Evolutionary conservation across 495 filamentous ascomycete species (phyloP), one percentile per base, ranked within the genome.

Genomic region (Tuber indicum): DNA sequence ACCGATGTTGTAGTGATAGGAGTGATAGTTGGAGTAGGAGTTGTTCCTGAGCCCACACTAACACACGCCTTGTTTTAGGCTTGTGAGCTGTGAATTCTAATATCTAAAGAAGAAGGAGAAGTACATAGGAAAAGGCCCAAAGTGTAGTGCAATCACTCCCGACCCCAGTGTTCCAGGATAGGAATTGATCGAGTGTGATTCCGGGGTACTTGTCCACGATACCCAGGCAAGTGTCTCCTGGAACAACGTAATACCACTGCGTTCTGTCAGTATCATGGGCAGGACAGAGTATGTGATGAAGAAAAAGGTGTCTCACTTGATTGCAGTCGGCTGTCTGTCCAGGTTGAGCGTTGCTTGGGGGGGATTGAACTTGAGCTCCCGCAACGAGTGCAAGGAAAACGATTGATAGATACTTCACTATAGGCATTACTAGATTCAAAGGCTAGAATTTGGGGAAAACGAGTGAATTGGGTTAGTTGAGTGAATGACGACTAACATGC

Each of bases 101-200:
- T 6, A 23, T n/a, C 47, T 52, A n/a, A 10, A n/a, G 21, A 6
- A 52, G 36, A 71, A 21, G 17, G 70, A 10, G 42, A n/a, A 17
- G 42, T 39, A 41, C 17, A 44, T 36, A 74, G 58, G 70, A 70
- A 16, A 23, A 19, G 26, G 21, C 19, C 75, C 72, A 74, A 70
- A 87, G 82, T 73, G 85, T 86, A 0, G 81, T 70, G 79, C 86
- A 87, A 39, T 76, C 74, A 16, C 76, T 52, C 19, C 86, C 82
- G 42, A 86, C 81, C 52, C 84, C 85, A 0, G 85, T 78, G 79
- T 88, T 88, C 83, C 83, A 86, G 74, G 74, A 75, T 49, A 78
- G 78, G 73, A 87, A 78, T 6, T 85, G 46, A 17, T 78, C 70
- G 26, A 82, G 76, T 32, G 81, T 74, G 42, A 85, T 82, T 46